Evolutionary conservation across 129 eudicot species (phyloP).

Genomic region (Calendula officinalis): DNA sequence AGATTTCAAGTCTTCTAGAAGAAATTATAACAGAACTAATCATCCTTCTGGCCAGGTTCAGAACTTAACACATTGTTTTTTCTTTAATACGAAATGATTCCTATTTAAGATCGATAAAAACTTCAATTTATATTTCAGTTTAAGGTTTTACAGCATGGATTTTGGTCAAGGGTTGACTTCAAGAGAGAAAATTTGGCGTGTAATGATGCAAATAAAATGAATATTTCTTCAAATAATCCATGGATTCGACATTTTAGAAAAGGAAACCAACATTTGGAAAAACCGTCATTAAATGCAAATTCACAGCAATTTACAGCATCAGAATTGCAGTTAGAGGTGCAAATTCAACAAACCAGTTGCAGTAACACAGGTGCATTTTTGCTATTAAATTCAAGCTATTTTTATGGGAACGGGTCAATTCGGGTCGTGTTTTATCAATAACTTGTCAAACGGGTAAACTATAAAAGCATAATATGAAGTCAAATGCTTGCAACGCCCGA

Average conservation of each 20-base stretch:
- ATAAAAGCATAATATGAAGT: no score
- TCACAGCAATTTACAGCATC: conserved; percentile 21
- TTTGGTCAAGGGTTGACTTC: conserved; percentile 48
- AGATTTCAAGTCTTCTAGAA: conserved; percentile 35
- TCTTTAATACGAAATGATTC: background rate
- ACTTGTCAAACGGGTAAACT: no score
- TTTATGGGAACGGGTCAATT: background rate
- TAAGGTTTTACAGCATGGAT: conserved; percentile 59
- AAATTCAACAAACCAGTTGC: conserved; percentile 27
- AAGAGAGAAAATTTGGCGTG: background rate
- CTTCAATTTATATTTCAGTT: conserved; percentile 29
- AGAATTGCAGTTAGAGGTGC: conserved; percentile 2
- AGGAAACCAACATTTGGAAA: conserved; percentile 29
- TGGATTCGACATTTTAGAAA: conserved; percentile 66
- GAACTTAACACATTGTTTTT: background rate
- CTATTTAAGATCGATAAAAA: background rate
- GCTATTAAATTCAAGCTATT: conserved; percentile 4
- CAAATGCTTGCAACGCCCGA: no score
- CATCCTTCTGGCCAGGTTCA: conserved; percentile 50
- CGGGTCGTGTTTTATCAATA: background rate
- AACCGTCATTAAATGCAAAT: conserved; percentile 21
- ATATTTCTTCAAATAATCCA: conserved; percentile 34
- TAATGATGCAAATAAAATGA: conserved; percentile 25
- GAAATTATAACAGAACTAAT: conserved; percentile 13
- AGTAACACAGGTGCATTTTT: conserved; percentile 38